These are phyloP conservation scores for Martiniozyma abietophila DNA, from an alignment of 805 yeast genomes.

Conservation along the genomic window DNA sequence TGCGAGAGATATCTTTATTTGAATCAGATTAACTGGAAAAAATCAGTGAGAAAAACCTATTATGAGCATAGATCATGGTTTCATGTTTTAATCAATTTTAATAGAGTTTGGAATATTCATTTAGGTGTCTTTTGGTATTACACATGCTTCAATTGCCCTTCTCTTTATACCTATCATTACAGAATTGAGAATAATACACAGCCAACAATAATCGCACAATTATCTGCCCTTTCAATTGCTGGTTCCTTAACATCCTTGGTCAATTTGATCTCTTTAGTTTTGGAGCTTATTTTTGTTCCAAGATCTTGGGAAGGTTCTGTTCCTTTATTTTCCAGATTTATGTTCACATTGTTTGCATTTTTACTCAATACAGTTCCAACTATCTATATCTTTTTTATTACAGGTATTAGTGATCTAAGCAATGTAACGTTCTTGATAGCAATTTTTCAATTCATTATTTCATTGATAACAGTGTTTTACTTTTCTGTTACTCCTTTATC, in stretches of 20 bases:
- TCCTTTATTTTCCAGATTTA: conserved; percentile 41
- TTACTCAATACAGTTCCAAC: conserved; percentile 76
- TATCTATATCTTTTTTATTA: conserved; percentile 75
- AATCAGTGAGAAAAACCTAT: conserved; percentile 91
- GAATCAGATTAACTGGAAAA: conserved; percentile 88
- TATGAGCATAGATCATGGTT: conserved; percentile 97
- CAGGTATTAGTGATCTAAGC: conserved; percentile 57
- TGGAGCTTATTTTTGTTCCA: conserved; percentile 60
- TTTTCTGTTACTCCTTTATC: conserved; percentile 92
- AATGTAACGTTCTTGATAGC: conserved; percentile 70
- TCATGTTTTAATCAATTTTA: conserved; percentile 88
- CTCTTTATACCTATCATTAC: conserved; percentile 81
- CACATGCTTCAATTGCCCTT: conserved; percentile 85
- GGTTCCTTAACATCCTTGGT: conserved; percentile 72
- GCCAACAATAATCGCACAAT: conserved; percentile 83
- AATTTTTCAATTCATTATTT: conserved; percentile 82
- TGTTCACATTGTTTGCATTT: conserved; percentile 40
- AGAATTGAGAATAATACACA: conserved; percentile 72
- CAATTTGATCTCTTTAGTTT: conserved; percentile 44
- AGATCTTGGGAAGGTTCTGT: conserved; percentile 66
- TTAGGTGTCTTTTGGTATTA: conserved; percentile 90
- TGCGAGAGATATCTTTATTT: conserved; percentile 83
- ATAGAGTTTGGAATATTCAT: conserved; percentile 97
- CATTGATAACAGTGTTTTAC: conserved; percentile 74
- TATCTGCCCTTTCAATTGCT: conserved; percentile 91